phyloP scores from a whole-genome alignment of 1,284 basidiomycete genomes.

The Cutaneotrichosporon daszewskae region DNA sequence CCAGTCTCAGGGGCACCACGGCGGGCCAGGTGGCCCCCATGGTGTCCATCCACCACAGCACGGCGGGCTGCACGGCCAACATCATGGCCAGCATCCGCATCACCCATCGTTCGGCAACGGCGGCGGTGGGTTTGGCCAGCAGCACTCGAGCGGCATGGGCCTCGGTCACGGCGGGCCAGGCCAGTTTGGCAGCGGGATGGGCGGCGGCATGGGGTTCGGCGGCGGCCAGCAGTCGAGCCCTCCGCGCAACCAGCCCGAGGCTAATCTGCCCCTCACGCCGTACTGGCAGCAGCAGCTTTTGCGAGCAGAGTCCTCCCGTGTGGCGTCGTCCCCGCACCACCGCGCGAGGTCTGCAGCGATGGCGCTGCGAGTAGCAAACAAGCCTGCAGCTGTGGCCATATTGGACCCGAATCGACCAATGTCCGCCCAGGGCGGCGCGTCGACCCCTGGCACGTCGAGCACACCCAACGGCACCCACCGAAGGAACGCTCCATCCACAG shows the following conservation, averaged over 20 bases:
- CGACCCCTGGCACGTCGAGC: constrained; percentile 7
- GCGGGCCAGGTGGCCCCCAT: constrained; percentile 11
- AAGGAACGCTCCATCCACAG: constrained; percentile 36
- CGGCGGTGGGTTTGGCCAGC: constrained; percentile 22
- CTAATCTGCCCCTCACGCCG: constrained; percentile 32
- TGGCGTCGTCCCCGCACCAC: constrained; percentile 53
- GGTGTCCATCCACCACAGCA: constrained; percentile 10
- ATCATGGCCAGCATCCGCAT: constrained; percentile 24
- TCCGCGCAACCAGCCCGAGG: constrained; percentile 30
- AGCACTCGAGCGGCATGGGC: constrained; percentile 20
- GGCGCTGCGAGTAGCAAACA: constrained; percentile 52
- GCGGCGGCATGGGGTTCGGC: constrained; percentile 23
- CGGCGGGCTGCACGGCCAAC: constrained; percentile 14
- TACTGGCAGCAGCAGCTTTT: constrained; percentile 49
- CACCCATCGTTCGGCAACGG: constrained; percentile 28
- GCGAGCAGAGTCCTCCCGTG: constrained; percentile 49
- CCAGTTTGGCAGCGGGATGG: constrained; percentile 21
- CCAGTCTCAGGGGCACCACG: constrained; percentile 12
- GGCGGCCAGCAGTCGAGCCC: constrained; percentile 30
- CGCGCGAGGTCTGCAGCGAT: constrained; percentile 55
- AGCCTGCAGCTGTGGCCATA: constrained; percentile 49
- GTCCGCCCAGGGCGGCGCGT: constrained; percentile 6
- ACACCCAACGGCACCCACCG: constrained; percentile 48
- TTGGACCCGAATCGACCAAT: constrained; percentile 44
- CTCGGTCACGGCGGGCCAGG: constrained; percentile 16